phyloP scores from a whole-genome alignment of 768 basidiomycete species.

The Boletus eberwhitei region DNA sequence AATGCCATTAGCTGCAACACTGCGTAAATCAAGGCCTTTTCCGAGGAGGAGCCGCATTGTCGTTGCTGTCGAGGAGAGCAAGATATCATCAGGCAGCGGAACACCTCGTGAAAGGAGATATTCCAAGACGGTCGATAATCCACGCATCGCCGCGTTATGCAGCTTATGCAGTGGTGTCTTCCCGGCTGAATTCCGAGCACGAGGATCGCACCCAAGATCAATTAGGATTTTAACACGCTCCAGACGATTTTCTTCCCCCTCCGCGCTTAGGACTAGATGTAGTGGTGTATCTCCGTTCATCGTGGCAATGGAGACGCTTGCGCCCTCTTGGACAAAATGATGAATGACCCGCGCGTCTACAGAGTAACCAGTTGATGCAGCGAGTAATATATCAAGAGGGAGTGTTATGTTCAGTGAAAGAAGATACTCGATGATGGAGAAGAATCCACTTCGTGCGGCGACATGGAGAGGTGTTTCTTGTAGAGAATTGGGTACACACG shows the following conservation, averaged over 20 bases:
- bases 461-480: not conserved
- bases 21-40: not conserved
- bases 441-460: not conserved
- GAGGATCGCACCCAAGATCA: constrained; percentile 1
- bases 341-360: not conserved
- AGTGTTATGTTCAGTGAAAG: not conserved
- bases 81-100: not conserved
- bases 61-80: not conserved
- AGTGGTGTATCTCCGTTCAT: not conserved
- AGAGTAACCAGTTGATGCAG: not conserved
- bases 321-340: not conserved
- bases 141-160: not conserved
- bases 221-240: not conserved
- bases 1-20: not conserved
- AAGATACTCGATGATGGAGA: not conserved
- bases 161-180: not conserved
- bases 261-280: not conserved
- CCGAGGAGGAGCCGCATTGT: not conserved
- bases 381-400: not conserved
- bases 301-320: not conserved
- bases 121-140: not conserved
- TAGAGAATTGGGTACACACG: not conserved
- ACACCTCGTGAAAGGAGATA: not conserved
- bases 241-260: not conserved
- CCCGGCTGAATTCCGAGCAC: not conserved